phyloP scores from a whole-genome alignment of 768 basidiomycete genomes.

The Termitomyces sp. region DNA sequence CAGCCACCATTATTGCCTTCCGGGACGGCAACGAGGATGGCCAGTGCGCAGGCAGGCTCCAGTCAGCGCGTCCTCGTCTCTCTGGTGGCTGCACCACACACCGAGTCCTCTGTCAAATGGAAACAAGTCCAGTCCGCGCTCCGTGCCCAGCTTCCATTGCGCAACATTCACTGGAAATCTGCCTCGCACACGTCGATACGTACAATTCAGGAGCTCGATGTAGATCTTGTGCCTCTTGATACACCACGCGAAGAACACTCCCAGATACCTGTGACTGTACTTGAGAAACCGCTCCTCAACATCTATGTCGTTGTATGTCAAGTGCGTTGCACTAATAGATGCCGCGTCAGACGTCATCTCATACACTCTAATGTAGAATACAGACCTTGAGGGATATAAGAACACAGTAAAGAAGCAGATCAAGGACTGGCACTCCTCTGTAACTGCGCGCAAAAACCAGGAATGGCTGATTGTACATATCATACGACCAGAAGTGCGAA shows the following conservation, averaged over 20 bases:
- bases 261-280: slow-evolving; percentile 67
- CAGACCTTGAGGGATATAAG: slow-evolving; percentile 72
- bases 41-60: slow-evolving; percentile 14
- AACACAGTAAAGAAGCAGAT: slow-evolving; percentile 76
- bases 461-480: slow-evolving; percentile 94
- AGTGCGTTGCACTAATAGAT: slow-evolving; percentile 36
- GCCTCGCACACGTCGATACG: slow-evolving; percentile 62
- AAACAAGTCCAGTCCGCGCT: slow-evolving; percentile 61
- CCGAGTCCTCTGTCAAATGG: slow-evolving; percentile 70
- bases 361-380: slow-evolving; percentile 36
- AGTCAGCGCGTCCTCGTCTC: slow-evolving; percentile 58
- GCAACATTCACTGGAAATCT: slow-evolving; percentile 92
- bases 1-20: slow-evolving; percentile 16
- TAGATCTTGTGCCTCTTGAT: slow-evolving; percentile 67
- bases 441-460: slow-evolving; percentile 70
- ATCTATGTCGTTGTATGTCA: slow-evolving; percentile 86
- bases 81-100: slow-evolving; percentile 57
- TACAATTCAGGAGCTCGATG: slow-evolving; percentile 86
- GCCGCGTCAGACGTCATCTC: neutral
- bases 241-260: slow-evolving; percentile 67
- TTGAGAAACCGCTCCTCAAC: slow-evolving; percentile 86
- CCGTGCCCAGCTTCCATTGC: slow-evolving; percentile 72
- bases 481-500: slow-evolving; percentile 63
- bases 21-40: slow-evolving; percentile 12
- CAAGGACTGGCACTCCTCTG: slow-evolving; percentile 80